Conservation (phyloP, 768 basidiomycete species). For the Rhodotorula sphaerocarpa region DNA sequence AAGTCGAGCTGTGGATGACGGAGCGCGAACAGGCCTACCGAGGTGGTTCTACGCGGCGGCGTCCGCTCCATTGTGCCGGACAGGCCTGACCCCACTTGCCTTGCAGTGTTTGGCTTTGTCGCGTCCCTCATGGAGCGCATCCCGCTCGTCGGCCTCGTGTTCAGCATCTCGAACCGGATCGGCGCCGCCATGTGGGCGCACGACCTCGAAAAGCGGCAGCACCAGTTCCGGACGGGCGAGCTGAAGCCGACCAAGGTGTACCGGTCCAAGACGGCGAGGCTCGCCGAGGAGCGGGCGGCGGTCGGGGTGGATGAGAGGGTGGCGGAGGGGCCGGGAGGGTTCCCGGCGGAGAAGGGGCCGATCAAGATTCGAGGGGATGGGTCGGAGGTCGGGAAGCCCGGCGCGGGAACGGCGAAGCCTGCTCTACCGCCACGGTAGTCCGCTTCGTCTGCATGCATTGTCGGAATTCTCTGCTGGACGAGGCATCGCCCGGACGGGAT, state of each 20-base stretch:
- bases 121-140: slow-evolving; percentile 44
- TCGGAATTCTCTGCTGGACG: too few species aligned
- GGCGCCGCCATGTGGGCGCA: slow-evolving; percentile 37
- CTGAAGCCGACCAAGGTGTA: slow-evolving; percentile 32
- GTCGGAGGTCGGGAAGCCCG: background rate
- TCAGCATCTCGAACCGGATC: slow-evolving; percentile 46
- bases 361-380: slow-evolving; percentile 21
- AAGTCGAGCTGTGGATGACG: slow-evolving; percentile 37
- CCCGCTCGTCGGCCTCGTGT: slow-evolving; percentile 45
- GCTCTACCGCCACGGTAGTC: background rate
- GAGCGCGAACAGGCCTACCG: slow-evolving; percentile 37
- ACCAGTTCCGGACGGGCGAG: slow-evolving; percentile 25
- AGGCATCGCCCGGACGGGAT: too few species aligned
- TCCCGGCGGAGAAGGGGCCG: slow-evolving; percentile 31
- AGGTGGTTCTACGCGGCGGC: background rate
- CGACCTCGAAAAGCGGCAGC: slow-evolving; percentile 39
- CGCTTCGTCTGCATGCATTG: too few species aligned
- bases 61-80: background rate
- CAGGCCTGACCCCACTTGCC: too few species aligned
- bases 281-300: slow-evolving; percentile 13
- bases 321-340: slow-evolving; percentile 22
- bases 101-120: slow-evolving; percentile 45
- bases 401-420: background rate
- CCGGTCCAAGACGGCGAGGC: slow-evolving; percentile 29
- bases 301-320: slow-evolving; percentile 33